These are phyloP conservation scores for Candida tallmaniae DNA, from an alignment of 805 yeast genomes.

Conservation along the genomic window DNA sequence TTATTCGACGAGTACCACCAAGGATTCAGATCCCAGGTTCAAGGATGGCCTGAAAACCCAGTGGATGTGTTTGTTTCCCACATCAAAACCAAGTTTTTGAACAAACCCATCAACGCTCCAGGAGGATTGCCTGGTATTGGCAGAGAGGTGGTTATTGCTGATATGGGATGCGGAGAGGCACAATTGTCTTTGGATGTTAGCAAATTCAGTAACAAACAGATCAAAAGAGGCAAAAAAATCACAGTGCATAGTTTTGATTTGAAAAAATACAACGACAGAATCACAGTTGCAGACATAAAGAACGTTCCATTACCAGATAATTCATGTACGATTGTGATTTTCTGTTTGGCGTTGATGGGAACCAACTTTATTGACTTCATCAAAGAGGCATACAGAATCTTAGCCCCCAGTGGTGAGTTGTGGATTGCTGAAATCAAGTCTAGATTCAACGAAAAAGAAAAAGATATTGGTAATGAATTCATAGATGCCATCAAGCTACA, in stretches of 20 bases:
- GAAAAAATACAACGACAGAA: conserved; percentile 79
- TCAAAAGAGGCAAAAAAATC: conserved; percentile 29
- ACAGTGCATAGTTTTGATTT: conserved; percentile 87
- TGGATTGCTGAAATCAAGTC: conserved; percentile 99
- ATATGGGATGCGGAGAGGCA: conserved; percentile 99
- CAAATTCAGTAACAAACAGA: conserved; percentile 42
- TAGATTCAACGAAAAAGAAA: conserved; percentile 62
- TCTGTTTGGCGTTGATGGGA: conserved; percentile 95
- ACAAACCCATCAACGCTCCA: conserved; percentile 82
- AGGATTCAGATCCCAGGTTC: conserved; percentile 93
- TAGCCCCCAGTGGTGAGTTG: conserved; percentile 87
- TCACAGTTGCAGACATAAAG: conserved; percentile 95
- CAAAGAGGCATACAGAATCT: conserved; percentile 79
- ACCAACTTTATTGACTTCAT: conserved; percentile 92
- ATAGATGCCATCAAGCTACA: conserved; percentile 67
- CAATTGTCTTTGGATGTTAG: conserved; percentile 68
- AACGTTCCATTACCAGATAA: conserved; percentile 79
- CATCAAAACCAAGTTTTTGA: conserved; percentile 52
- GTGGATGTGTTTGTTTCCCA: conserved; percentile 83
- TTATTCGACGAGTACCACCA: conserved; percentile 91
- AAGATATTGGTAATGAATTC: conserved; percentile 65
- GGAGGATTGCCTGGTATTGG: conserved; percentile 84
- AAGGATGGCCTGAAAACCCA: conserved; percentile 98
- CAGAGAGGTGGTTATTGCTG: conserved; percentile 77
- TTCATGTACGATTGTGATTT: conserved; percentile 83